Evolutionary conservation across 192 early-diverging fungal genomes (phyloP).

Genomic region (Chytriomyces confervae): DNA sequence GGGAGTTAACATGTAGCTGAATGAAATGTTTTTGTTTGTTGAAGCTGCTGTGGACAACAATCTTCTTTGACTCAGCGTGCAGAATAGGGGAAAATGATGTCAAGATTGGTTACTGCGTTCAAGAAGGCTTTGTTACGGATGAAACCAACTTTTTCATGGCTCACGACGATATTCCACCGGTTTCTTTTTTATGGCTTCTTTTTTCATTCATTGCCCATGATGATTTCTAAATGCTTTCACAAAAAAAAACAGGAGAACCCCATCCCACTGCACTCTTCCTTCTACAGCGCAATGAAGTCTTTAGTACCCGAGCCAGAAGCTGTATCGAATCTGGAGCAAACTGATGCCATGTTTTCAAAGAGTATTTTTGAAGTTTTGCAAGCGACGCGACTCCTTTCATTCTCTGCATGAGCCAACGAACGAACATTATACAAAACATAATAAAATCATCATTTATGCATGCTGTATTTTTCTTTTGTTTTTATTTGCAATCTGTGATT

Average conservation of each 20-base stretch:
- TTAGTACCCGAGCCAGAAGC: constrained; percentile 4
- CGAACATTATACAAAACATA: neutral
- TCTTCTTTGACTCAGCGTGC: constrained; percentile 33
- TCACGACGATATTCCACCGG: constrained; percentile 11
- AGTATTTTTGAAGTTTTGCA: constrained; percentile 26
- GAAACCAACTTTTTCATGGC: constrained; percentile 41
- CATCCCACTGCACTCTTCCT: constrained; percentile 8
- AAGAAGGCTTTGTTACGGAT: constrained; percentile 44
- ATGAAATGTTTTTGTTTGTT: too few species aligned
- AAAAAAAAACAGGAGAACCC: neutral
- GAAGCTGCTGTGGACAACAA: constrained; percentile 28
- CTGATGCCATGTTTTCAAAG: constrained; percentile 22
- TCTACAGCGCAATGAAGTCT: constrained; percentile 14
- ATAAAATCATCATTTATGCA: constrained; percentile 3
- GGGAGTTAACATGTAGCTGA: too few species aligned
- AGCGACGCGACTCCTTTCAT: constrained; percentile 16
- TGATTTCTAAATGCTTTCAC: too few species aligned
- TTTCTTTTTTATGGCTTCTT: too few species aligned
- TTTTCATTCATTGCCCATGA: too few species aligned
- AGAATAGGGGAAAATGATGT: constrained; percentile 35
- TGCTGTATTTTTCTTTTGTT: neutral
- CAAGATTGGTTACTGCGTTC: constrained; percentile 39
- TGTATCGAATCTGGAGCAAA: neutral
- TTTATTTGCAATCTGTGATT: neutral
- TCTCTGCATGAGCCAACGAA: constrained; percentile 5